These are phyloP conservation scores for Hypoxylon fragiforme DNA, from an alignment of 495 filamentous ascomycete species.

Conservation along the genomic window DNA sequence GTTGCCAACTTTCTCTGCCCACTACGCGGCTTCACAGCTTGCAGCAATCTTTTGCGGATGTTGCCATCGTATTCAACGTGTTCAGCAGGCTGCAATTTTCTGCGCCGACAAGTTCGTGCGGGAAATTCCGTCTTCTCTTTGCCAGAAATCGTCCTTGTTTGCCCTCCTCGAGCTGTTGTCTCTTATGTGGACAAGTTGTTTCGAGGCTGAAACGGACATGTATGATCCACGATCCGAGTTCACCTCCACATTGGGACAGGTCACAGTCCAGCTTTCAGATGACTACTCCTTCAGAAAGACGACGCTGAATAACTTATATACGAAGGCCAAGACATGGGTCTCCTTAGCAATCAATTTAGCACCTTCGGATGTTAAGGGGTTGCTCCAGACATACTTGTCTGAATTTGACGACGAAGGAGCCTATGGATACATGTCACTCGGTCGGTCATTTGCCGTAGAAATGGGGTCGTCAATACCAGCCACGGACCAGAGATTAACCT, in stretches of 20 bases:
- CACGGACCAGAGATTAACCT: conserved; percentile 82
- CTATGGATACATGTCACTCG: conserved; percentile 87
- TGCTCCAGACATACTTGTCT: conserved; percentile 93
- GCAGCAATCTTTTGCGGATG: conserved; percentile 81
- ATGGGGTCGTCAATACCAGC: conserved; percentile 85
- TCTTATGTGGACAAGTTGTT: conserved; percentile 91
- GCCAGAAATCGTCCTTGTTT: conserved; percentile 86
- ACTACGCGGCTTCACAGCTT: conserved; percentile 84
- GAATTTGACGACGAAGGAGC: conserved; percentile 85
- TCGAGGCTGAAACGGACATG: conserved; percentile 91
- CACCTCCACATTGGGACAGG: conserved; percentile 69
- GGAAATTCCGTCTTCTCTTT: conserved; percentile 85
- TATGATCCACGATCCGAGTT: conserved; percentile 84
- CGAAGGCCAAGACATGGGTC: conserved; percentile 79
- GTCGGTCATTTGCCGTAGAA: conserved; percentile 92
- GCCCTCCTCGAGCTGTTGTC: conserved; percentile 87
- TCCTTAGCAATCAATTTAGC: conserved; percentile 77
- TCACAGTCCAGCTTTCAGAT: conserved; percentile 88
- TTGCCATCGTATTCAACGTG: conserved; percentile 86
- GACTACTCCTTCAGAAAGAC: conserved; percentile 76
- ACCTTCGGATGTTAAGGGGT: conserved; percentile 90
- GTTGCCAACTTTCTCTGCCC: conserved; percentile 74
- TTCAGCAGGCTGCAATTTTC: conserved; percentile 78
- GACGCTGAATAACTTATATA: conserved; percentile 78
- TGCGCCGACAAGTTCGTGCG: conserved; percentile 84